Base-by-base conservation (phyloP, 306 rosid genomes). In the Quercus alba region DNA sequence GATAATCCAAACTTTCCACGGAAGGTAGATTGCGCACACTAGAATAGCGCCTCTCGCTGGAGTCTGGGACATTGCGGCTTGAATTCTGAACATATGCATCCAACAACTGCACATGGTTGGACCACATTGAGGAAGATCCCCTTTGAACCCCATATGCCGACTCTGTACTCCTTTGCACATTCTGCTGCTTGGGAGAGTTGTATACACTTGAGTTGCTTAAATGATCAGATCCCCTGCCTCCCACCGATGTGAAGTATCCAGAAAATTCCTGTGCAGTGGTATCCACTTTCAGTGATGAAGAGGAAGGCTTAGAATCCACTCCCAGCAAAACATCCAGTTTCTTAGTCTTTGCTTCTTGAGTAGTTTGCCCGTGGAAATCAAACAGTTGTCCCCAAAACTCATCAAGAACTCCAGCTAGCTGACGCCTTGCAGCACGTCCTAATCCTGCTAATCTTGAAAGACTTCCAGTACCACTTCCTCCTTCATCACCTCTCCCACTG, bases 361-460 rank as follows among this genome's bases (percentile, higher is more conserved):
- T 90, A 70, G 82, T 71, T 77, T 81, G 87, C 31, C 99, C 99
- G 62, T 91, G 90, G 73, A 83, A 89, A 89, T 89, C 97, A 87
- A 85, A 96, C 31, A 96, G 88, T 57, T 90, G 93, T 67, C 97
- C 94, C 99, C 99, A 96, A 70, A 96, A 96, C 63, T 93, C 98
- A 33, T 90, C 90, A 61, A 96, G 99, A 84, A 78, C 78, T 30
- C 81, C 74, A 56, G 98, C 94, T 78, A 96, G 89, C 64, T 96
- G 93, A 52, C 94, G 97, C 84, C 99, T 91, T 83, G 94, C 97
- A 51, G 94, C 97, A 72, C 99, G 98, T 49, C 98, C 98, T 82
- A 93, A 87, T 81, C 99, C 99, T 62, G 90, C 97, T 81, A 93
- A 81, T 84, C 93, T 91, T 4, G 99, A 96, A 62, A 96, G 97